These are phyloP conservation scores for Westerdykella sp. DNA, from an alignment of 2,329 filamentous ascomycete genomes.

Conservation along the genomic window DNA sequence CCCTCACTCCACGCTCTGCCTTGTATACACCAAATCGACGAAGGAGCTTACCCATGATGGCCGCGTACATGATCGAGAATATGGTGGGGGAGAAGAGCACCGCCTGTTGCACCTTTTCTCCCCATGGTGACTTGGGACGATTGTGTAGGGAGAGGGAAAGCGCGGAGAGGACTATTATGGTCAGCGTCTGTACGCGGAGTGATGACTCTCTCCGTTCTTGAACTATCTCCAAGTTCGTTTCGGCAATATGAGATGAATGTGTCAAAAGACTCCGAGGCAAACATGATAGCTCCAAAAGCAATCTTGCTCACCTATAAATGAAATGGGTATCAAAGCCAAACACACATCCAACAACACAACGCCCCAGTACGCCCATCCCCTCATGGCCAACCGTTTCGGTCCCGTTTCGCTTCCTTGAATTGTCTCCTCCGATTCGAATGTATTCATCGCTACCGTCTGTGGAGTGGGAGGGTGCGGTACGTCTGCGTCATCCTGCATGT, in stretches of 20 bases:
- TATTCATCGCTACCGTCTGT: not conserved
- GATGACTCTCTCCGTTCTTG: not conserved
- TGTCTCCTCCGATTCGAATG: not conserved
- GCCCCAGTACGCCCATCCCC: not conserved
- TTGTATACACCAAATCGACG: constrained; percentile 20
- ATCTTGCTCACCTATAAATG: not conserved
- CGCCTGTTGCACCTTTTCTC: constrained; percentile 10
- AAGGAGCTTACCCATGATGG: constrained; percentile 25
- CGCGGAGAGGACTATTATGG: constrained; percentile 2
- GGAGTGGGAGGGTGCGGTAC: not conserved
- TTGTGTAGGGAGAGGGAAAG: constrained; percentile 3
- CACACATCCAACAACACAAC: not conserved
- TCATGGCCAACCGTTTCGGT: not conserved
- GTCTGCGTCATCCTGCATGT: no score
- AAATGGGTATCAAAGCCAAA: not conserved
- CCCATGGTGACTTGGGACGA: constrained; percentile 2
- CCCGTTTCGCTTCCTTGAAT: not conserved
- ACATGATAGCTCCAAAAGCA: no score
- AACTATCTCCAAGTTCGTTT: no score
- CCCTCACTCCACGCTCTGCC: constrained; percentile 24
- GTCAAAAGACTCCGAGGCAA: no score
- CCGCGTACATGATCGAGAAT: constrained; percentile 26
- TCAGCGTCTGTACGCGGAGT: not conserved
- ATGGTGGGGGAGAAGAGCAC: constrained; percentile 24
- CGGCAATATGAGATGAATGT: no score